phyloP scores from a whole-genome alignment of 257 asterid genomes.

The Datura wrightii region DNA sequence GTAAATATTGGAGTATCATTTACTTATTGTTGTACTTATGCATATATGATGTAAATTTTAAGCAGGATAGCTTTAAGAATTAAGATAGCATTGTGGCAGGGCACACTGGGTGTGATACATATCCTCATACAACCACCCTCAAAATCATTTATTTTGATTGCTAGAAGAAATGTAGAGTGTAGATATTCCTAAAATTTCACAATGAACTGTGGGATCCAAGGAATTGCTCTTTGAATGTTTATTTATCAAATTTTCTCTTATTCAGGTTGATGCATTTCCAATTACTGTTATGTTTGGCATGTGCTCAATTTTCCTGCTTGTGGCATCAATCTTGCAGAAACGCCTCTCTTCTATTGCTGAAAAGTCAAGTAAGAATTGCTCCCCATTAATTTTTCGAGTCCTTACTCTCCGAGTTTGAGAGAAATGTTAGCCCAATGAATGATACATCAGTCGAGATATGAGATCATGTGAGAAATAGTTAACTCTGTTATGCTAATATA shows the following conservation, averaged over 20 bases:
- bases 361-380: conserved; percentile 73
- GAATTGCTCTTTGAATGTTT: neutral
- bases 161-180: neutral
- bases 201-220: conserved; percentile 21
- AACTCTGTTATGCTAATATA: conserved; percentile 18
- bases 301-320: conserved; percentile 94
- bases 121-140: neutral
- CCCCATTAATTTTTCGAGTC: neutral
- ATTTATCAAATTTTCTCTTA: conserved; percentile 9
- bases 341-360: conserved; percentile 79
- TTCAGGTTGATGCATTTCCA: conserved; percentile 88
- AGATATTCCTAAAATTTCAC: neutral
- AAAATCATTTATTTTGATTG: neutral
- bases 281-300: conserved; percentile 94
- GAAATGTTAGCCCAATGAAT: conserved; percentile 20
- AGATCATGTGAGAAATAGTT: neutral
- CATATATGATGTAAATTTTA: neutral
- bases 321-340: conserved; percentile 86
- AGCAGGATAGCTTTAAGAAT: neutral
- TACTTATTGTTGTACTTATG: neutral
- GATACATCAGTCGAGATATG: neutral
- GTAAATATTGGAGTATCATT: neutral
- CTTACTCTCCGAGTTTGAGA: neutral
- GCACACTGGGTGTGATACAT: neutral
- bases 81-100: neutral